Evolutionary conservation across 305 asterid species (phyloP).

Genomic region (Ilex paraguariensis): DNA sequence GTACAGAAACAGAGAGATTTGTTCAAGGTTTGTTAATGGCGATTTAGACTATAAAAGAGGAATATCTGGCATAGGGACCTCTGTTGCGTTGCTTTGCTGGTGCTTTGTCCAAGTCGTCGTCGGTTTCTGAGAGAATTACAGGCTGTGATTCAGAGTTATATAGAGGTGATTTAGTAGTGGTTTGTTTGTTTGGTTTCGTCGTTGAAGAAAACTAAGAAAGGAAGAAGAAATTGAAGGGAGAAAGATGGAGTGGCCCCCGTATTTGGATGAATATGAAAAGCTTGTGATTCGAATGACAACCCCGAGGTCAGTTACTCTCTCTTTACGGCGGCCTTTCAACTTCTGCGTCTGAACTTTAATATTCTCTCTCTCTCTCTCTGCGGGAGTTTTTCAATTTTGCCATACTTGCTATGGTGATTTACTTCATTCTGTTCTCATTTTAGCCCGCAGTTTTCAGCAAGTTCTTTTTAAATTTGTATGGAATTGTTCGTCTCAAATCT

Average conservation of each 20-base stretch:
- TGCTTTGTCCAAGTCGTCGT: background rate
- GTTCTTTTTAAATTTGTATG: too few relatives aligned
- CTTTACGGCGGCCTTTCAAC: slow-evolving; percentile 5
- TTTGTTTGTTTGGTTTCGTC: background rate
- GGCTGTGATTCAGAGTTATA: too few relatives aligned
- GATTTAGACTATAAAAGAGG: background rate
- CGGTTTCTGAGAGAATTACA: too few relatives aligned
- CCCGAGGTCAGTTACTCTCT: slow-evolving; percentile 52
- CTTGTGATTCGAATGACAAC: slow-evolving; percentile 84
- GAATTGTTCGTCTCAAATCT: too few relatives aligned
- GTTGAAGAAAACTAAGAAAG: background rate
- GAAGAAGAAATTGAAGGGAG: background rate
- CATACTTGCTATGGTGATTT: too few relatives aligned
- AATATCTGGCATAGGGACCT: background rate
- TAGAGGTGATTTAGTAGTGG: too few relatives aligned
- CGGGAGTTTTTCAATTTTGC: too few relatives aligned
- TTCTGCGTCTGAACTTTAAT: background rate
- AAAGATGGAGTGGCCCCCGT: slow-evolving; percentile 70
- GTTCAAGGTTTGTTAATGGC: too few relatives aligned
- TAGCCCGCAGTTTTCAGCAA: too few relatives aligned
- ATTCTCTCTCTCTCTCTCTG: too few relatives aligned
- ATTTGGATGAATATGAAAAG: slow-evolving; percentile 85
- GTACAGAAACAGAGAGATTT: background rate
- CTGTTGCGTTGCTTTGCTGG: background rate
- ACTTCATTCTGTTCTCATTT: too few relatives aligned